Evolutionary conservation across 2,329 filamentous ascomycete species (phyloP).

Genomic region (Trichoderma sp.): DNA sequence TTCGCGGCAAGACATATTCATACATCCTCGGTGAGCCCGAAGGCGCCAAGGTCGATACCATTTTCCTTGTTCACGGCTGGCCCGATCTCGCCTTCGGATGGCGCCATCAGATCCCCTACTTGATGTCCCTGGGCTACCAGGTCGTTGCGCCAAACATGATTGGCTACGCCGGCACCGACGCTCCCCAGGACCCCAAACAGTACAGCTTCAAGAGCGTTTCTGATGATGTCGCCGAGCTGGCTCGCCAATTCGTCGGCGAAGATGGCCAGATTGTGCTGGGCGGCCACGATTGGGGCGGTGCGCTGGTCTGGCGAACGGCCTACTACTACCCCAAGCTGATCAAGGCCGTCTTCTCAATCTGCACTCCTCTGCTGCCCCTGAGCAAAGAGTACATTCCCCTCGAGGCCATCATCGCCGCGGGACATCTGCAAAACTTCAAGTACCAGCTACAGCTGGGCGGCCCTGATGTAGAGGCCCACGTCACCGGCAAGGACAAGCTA

Average conservation of each 20-base stretch:
- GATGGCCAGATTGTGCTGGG: constrained; percentile 70
- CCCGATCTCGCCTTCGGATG: constrained; percentile 83
- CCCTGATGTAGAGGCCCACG: constrained; percentile 61
- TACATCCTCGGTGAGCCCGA: constrained; percentile 59
- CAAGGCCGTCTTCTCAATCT: constrained; percentile 74
- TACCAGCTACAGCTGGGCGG: constrained; percentile 84
- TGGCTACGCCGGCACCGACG: constrained; percentile 78
- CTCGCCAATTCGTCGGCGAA: constrained; percentile 53
- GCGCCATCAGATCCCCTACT: constrained; percentile 82
- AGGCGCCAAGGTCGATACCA: constrained; percentile 47
- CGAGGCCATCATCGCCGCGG: constrained; percentile 57
- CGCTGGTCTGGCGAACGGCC: constrained; percentile 71
- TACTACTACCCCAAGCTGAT: constrained; percentile 74
- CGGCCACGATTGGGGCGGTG: constrained; percentile 92
- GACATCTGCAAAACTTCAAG: constrained; percentile 65
- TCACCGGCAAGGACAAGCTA: constrained; percentile 62
- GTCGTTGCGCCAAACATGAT: constrained; percentile 86
- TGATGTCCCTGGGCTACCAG: constrained; percentile 70
- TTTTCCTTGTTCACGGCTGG: constrained; percentile 70
- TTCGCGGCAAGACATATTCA: constrained; percentile 72
- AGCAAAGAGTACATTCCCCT: constrained; percentile 53
- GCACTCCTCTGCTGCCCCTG: constrained; percentile 71
- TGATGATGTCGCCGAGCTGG: constrained; percentile 74
- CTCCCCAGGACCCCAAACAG: constrained; percentile 59
- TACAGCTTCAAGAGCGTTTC: constrained; percentile 74